Evolutionary conservation across 2,329 filamentous ascomycete genomes (phyloP), one percentile per base, ranked within the genome.

Genomic region (Botrytis medusae): DNA sequence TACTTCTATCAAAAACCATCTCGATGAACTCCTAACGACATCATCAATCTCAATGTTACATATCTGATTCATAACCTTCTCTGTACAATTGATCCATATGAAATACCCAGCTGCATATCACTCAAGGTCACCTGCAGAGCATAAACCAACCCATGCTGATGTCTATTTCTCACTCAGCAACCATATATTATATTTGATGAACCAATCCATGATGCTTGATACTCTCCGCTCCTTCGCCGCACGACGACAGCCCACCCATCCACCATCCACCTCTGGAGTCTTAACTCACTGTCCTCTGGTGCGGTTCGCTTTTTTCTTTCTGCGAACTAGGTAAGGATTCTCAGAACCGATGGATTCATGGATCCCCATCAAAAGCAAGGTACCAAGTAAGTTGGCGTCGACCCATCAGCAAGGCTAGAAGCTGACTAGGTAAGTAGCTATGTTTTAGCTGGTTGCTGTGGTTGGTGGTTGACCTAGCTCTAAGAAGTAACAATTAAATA

Each of bases 261-360:
- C 6, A 22, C 25, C 42, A 67, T 51, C 64, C 6, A 25, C 14
- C 67, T 25, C n/a, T 29, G 12, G 32, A 32, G 51, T 57, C 51
- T n/a, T 29, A 54, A 60, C 25, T 14, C 48, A 32, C 20, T 59
- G 34, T 48, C 65, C 65, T 44, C 67, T 60, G 57, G 29, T 32
- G 59, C 20, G 32, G 22, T 59, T 46, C 40, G 16, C 37, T 34
- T 46, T 71, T 51, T 25, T 20, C 14, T 48, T 67, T 46, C 48
- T 68, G 51, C 51, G 62, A 72, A 72, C 62, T 40, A 59, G 62
- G 61, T 48, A 68, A 72, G 70, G 70, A 48, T 72, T 72, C 61
- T 37, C 29, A 59, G 70, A 67, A 67, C 61, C 25, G 69, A 72
- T 72, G 61, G 61, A 59, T 72, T 65, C 62, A 29, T 54, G 64